Evolutionary conservation across 2,329 filamentous ascomycete species (phyloP), one percentile per base, ranked within the genome.

Genomic region (Aspergillus chevalieri): DNA sequence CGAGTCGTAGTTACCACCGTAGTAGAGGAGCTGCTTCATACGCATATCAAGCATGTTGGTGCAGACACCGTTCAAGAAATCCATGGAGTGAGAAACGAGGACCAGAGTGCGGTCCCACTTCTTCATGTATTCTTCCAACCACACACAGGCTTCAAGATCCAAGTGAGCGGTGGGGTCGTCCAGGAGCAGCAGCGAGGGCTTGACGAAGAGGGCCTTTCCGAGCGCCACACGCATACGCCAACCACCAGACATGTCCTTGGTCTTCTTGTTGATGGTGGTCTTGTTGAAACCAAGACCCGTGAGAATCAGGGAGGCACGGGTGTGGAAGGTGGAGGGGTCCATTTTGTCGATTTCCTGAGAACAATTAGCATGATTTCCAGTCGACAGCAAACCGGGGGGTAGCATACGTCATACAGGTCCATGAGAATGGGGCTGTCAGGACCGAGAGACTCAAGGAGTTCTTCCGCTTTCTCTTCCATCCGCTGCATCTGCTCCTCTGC

Each of bases 281-380:
- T 97, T 97, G 85, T 98, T 95, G 84, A 98, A 98, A 59, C 93
- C 93, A 52, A 98, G 87, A 90, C 93, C 93, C 49, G 93, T 98
- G 62, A 98, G 75, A 70, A 98, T 98, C 59, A 96, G 85, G 49
- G 92, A 95, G 53, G 93, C 93, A 68, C 93, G 89, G 54, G 92
- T 95, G 67, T 89, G 79, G 76, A 98, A 98, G 47, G 94, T 98
- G 34, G 90, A 94, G 44, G 93, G 93, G 65, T 98, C 94, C 92
- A 98, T 96, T 74, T 85, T 86, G 76, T 98, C 93, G 82, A 97
- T 95, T 72, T 93, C 91, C 89, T 95, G 59, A 43, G 38, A 57
- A 44, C 22, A 38, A 56, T 67, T 57, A 71, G 63, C 38, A 47
- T n/a, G 2, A 6, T 41, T 36, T 6, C 22, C 33, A 6, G 19